Evolutionary conservation across 2,329 filamentous ascomycete genomes (phyloP).

Genomic region (Penicillium sp.): DNA sequence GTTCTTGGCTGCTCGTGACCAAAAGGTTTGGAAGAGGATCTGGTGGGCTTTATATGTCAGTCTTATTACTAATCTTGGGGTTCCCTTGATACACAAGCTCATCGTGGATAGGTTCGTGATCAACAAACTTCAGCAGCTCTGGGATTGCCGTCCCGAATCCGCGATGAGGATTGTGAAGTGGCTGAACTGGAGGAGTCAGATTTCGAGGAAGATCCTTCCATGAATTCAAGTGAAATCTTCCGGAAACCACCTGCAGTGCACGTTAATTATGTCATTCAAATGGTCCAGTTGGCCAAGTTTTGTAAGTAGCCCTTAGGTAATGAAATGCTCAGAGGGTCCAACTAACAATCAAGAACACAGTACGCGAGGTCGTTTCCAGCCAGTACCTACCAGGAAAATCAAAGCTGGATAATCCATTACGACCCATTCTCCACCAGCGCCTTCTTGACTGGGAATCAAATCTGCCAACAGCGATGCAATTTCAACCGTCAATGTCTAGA

Average conservation of each 20-base stretch:
- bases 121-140: constrained; percentile 52
- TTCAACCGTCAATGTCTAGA: constrained; percentile 36
- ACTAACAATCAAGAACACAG: constrained; percentile 13
- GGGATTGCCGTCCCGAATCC: constrained; percentile 53
- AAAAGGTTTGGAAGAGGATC: constrained; percentile 52
- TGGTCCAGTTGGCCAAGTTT: constrained; percentile 45
- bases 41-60: constrained; percentile 59
- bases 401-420: constrained; percentile 27
- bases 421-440: constrained; percentile 35
- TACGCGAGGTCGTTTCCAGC: constrained; percentile 45
- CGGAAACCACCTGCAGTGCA: constrained; percentile 40
- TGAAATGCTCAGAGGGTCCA: too few relatives aligned
- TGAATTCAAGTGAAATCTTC: constrained; percentile 33
- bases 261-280: constrained; percentile 41
- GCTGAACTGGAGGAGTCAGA: constrained; percentile 44
- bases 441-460: constrained; percentile 47
- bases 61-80: neutral
- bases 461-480: constrained; percentile 41
- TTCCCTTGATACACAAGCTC: neutral
- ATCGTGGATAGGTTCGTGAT: constrained; percentile 46
- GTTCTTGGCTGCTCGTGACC: constrained; percentile 34
- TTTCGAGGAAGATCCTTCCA: constrained; percentile 40
- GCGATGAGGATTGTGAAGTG: constrained; percentile 55
- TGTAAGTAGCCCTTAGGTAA: constrained; percentile 26
- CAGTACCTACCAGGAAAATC: constrained; percentile 38